phyloP scores from a whole-genome alignment of 805 yeast species.

The Candida nitratophila region DNA sequence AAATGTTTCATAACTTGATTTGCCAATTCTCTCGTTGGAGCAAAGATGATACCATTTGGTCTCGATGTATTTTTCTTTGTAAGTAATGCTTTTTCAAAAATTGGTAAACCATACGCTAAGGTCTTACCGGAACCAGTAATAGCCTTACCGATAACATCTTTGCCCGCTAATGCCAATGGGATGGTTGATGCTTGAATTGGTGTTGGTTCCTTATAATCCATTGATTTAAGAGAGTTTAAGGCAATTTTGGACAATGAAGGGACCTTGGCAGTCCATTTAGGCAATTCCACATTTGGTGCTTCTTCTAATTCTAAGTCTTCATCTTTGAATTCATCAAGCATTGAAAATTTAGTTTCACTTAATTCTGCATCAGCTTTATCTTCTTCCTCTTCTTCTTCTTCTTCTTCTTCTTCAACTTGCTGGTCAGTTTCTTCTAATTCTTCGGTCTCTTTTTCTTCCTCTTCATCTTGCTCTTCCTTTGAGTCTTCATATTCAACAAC shows the following conservation, averaged over 20 bases:
- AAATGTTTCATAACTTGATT: conserved; percentile 87
- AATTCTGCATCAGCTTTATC: neutral
- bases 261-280: conserved; percentile 47
- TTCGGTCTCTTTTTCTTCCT: conserved; percentile 1
- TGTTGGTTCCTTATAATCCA: conserved; percentile 68
- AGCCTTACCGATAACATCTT: conserved; percentile 91
- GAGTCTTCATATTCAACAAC: conserved; percentile 3
- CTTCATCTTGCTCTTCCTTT: conserved; percentile 1
- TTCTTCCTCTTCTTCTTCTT: conserved; percentile 10
- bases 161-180: conserved; percentile 65
- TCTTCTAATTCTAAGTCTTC: neutral
- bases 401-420: conserved; percentile 13
- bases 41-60: conserved; percentile 75
- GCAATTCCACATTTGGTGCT: conserved; percentile 34
- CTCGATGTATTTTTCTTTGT: conserved; percentile 14
- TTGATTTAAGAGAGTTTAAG: conserved; percentile 40
- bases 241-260: conserved; percentile 45
- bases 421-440: no score
- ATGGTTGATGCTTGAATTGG: conserved; percentile 74
- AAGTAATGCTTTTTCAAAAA: conserved; percentile 57
- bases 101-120: conserved; percentile 89
- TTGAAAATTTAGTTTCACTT: conserved; percentile 2
- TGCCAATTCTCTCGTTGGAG: conserved; percentile 96
- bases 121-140: conserved; percentile 98
- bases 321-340: neutral